Conservation (phyloP, 768 basidiomycete species). For the Mrakia hoshinonis region DNA sequence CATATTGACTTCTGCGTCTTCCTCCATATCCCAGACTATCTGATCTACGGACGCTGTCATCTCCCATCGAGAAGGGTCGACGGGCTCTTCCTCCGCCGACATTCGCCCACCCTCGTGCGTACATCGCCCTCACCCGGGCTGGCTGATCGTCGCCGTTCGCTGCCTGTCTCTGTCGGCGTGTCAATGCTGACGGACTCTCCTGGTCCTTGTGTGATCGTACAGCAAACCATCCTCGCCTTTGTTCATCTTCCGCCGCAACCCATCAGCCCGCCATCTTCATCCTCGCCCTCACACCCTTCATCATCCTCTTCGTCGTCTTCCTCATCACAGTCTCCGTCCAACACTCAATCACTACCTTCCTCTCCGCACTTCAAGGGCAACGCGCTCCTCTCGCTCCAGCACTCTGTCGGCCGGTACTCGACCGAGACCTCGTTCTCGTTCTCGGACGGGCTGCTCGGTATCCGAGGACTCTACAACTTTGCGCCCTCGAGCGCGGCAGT, state of each 20-base stretch:
- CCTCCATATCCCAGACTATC: constrained; percentile 57
- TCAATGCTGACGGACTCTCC: not conserved
- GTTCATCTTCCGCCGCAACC: constrained; percentile 47
- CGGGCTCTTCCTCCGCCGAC: constrained; percentile 51
- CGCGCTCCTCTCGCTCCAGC: constrained; percentile 73
- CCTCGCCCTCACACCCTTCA: constrained; percentile 6
- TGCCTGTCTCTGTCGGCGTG: not conserved
- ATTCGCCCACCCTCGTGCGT: constrained; percentile 10
- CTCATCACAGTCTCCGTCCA: constrained; percentile 6
- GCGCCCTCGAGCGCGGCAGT: constrained; percentile 43
- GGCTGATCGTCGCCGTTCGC: too few species aligned
- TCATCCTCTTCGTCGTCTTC: constrained; percentile 2
- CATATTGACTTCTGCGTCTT: constrained; percentile 4
- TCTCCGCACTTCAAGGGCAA: constrained; percentile 37
- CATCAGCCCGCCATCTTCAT: constrained; percentile 51
- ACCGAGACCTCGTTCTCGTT: constrained; percentile 91
- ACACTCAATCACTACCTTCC: not conserved
- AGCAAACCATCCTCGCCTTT: constrained; percentile 56
- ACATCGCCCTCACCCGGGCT: too few species aligned
- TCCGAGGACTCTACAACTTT: constrained; percentile 84
- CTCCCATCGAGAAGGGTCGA: constrained; percentile 81
- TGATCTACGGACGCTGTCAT: constrained; percentile 85
- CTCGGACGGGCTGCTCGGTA: constrained; percentile 86
- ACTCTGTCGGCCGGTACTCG: constrained; percentile 85
- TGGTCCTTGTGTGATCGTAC: not conserved